Percentiles rank a stretch among this genome's conserved stretches.
phyloP scores from a whole-genome alignment of 129 eudicot genomes.

The Ambrosia artemisiifolia region DNA sequence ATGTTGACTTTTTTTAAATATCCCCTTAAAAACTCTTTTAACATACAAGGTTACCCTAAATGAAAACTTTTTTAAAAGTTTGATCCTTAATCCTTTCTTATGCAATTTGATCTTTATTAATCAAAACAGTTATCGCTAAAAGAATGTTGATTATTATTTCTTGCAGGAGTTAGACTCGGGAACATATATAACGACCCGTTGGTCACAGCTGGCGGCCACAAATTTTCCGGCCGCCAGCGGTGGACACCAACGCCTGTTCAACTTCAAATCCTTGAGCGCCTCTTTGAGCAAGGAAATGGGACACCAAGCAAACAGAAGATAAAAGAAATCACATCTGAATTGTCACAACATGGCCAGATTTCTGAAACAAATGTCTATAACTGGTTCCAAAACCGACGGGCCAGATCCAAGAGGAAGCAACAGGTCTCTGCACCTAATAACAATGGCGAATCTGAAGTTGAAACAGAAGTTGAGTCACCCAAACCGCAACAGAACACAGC shows the following conservation, averaged over 20 bases:
- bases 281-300: constrained; percentile 91
- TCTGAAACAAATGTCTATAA: constrained; percentile 95
- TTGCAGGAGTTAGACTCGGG: constrained; percentile 80
- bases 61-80: not conserved
- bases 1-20: not conserved
- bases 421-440: constrained; percentile 63
- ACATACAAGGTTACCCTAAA: not conserved
- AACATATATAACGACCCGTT: constrained; percentile 73
- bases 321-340: constrained; percentile 82
- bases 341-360: constrained; percentile 92
- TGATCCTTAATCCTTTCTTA: not conserved
- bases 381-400: constrained; percentile 95
- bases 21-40: not conserved
- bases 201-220: constrained; percentile 73
- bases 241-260: constrained; percentile 98
- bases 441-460: constrained; percentile 86
- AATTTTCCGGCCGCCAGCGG: constrained; percentile 82
- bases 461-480: constrained; percentile 85
- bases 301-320: constrained; percentile 99
- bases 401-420: constrained; percentile 90
- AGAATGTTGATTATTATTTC: constrained; percentile 9
- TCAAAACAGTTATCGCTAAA: not conserved
- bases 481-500: constrained; percentile 45
- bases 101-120: too few species aligned
- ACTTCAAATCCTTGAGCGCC: constrained; percentile 90